Base-by-base conservation (phyloP, 345 rosid genomes). In the Eucalyptus pauciflora region DNA sequence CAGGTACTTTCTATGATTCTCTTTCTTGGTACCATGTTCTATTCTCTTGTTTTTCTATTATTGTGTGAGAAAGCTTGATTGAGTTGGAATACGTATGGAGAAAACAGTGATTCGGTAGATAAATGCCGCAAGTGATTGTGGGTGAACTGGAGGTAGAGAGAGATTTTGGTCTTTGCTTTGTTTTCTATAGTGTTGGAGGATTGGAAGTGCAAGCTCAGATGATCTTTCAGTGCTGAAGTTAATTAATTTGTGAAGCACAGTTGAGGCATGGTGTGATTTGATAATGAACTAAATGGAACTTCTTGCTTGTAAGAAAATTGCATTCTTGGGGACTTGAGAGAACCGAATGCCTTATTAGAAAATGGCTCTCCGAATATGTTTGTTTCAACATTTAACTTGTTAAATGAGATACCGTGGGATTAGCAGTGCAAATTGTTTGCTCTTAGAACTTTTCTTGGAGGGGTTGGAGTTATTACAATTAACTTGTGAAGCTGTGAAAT, bases 1-100 rank as follows among this genome's bases (percentile, higher is more conserved):
- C 81, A 91, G 97, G 99, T 94, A 86, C 12, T 16, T 43, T 27
- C 85, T 24, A 13, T 22, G 43, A 86, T 81, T 20, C 16, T 69
- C 52, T 46, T 33, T 88, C 24, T 60, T 12, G 7, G 81, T 60
- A 33, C 41, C 33, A 10, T 58, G 29, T 43, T 25, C 80, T 24
- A 15, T 22, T 27, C 52, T 46, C 13, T 29, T 14, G 45, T 86
- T 64, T 24, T 69, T 33, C 13, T 16, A 13, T 62, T 86, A 43
- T 31, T 14, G 60, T 33, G 49, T 49, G 69, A 48, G 5, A 33
- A 80, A 50, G 50, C 37, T 81, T 24, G 62, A 27, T 37, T 46
- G 33, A 64, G n/a, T 41, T 24, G 16, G 37, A 49, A 60, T 64
- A 33, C 69, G 4, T 52, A 24, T 50, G 86, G 85, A 76, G 85